Base-by-base conservation (phyloP, 306 rosid species). In the Trifolium dubium region DNA sequence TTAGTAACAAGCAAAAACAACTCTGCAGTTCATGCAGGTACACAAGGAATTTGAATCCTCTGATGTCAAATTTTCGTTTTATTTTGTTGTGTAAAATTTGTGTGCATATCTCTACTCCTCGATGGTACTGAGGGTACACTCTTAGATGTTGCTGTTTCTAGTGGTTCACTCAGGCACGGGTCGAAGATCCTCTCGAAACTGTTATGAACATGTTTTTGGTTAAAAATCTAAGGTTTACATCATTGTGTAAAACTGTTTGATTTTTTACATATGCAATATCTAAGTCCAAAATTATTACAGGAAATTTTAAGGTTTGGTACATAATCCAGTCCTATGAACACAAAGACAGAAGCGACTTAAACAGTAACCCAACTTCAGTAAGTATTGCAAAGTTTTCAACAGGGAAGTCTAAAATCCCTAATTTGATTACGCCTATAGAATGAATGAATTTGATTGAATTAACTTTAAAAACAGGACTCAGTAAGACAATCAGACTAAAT, bases 1-100 rank as follows among this genome's bases (percentile, higher is more conserved):
- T 74, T 14, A 64, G 41, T 5, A 23, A 64, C 65, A 64, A 37
- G 15, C 64, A 63, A 14, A 63, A 35, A 64, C 34, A 32, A 73
- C 60, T 6, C 5, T 28, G 44, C 28, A 51, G 53, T 35, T 37
- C 47, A 67, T 43, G 72, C 23, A 23, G 23, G 23, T 23, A 23
- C 23, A 23, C 0, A 23, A 23, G 23, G 23, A 23, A 23, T 23
- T 23, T 23, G 23, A 23, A 23, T 23, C 23, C 23, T 23, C 23
- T 23, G 23, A 23, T 23, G 23, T 23, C 23, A 35, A 35, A 35
- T 5, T 46, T 46, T 46, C 53, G 5, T n/a, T 4, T 46, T 6
- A 35, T 35, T 35, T 35, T 35, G 8, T 35, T 35, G 7, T 35
- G 39, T 35, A 35, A 35, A 35, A 46, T 46, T 13, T 46, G 53